Evolutionary conservation across 1,284 basidiomycete genomes (phyloP).

Genomic region (Leucoagaricus sp.): DNA sequence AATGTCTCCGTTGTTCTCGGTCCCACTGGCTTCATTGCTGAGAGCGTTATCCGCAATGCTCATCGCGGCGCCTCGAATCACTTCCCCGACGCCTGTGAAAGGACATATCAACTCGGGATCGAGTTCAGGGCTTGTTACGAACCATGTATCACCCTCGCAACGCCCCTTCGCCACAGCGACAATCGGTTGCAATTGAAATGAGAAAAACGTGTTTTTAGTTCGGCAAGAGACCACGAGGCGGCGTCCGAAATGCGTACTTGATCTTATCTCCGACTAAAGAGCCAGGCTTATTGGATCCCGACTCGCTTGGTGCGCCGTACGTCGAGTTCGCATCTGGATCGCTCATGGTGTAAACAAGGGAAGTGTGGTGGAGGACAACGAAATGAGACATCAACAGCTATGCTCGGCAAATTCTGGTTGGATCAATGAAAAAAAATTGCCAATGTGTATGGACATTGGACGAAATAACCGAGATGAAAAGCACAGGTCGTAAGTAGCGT

Average conservation of each 20-base stretch:
- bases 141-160: conserved; percentile 9
- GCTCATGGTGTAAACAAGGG: not conserved
- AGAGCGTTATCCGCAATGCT: conserved; percentile 3
- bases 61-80: not conserved
- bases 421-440: too few species aligned
- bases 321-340: not conserved
- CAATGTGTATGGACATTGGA: too few species aligned
- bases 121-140: not conserved
- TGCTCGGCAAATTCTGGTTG: too few species aligned
- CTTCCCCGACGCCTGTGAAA: conserved; percentile 7
- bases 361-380: not conserved
- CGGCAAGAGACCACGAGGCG: not conserved
- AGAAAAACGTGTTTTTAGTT: too few species aligned
- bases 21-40: not conserved
- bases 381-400: too few species aligned
- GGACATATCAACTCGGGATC: not conserved
- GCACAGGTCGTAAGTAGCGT: too few species aligned
- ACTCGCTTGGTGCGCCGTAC: not conserved
- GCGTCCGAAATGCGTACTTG: conserved; percentile 12
- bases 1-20: not conserved
- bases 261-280: conserved; percentile 18
- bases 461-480: too few species aligned
- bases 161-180: not conserved
- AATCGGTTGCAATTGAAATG: not conserved
- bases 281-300: conserved; percentile 2